Base-by-base conservation (phyloP, 1,284 basidiomycete species). In the Ceratobasidium sp. region DNA sequence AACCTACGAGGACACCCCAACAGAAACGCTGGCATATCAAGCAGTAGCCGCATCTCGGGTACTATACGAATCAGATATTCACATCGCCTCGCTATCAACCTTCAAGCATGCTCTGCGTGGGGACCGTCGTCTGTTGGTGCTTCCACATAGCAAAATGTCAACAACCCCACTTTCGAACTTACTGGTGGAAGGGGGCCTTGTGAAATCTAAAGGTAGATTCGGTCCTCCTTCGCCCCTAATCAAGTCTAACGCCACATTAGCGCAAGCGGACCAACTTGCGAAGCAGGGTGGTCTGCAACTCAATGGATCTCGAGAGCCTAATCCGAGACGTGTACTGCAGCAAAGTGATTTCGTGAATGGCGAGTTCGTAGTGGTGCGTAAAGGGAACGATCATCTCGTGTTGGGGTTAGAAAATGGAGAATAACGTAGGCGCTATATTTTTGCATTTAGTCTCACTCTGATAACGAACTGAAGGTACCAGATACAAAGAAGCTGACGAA, bases 231-330 rank as follows among this genome's bases (percentile, higher is more conserved):
- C 6, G 47, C 22, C 22, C 25, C 8, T 22, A 27, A 17, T 40
- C 12, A 58, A 17, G 43, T 34, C 6, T 25, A 20, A 50, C 47
- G 22, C 15, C 22, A 20, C 25, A 31, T 54, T 27, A 5, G 62
- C 25, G 17, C 62, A 65, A 20, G 62, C 49, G 35, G 62, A 65
- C 38, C 42, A 35, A 35, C 35, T 65, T 29, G 62, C 62, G 50
- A 65, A 65, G 38, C 62, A 65, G 38, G 62, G 62, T 20, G 62
- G 62, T n/a, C 38, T 65, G 6, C 62, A 65, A 15, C 38, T 65
- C 32, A 65, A 65, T 34, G 62, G 62, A 38, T 27, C 34, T 17
- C 43, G 45, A 22, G 62, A 65, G 20, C 17, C 35, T 5, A 65
- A 65, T 27, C 47, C 62, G n/a, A 52, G 62, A 31, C 62, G 62